These are phyloP conservation scores for Suillus occidentalis DNA, from an alignment of 768 basidiomycete genomes.

Conservation along the genomic window DNA sequence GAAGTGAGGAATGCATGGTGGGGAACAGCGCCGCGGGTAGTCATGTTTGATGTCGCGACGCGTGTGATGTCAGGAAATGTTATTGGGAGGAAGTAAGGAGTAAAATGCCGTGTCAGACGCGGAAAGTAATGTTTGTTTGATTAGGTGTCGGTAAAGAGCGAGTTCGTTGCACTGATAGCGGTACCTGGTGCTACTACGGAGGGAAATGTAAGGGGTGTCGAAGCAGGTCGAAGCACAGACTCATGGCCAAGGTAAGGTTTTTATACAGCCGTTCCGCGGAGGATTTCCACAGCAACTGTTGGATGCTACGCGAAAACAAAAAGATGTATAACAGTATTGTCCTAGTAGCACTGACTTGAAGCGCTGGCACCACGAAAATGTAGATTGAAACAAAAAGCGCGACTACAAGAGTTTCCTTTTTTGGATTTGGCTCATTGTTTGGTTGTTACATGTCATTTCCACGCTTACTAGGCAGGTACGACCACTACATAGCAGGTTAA, in stretches of 20 bases:
- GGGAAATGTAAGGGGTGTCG: neutral
- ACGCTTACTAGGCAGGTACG: neutral
- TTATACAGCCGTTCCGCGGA: neutral
- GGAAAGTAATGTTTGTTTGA: neutral
- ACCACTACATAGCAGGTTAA: neutral
- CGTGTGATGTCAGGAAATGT: neutral
- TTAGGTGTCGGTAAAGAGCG: neutral
- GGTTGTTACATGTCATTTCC: neutral
- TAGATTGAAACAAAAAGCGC: neutral
- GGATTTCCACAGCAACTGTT: neutral
- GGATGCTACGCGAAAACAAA: neutral
- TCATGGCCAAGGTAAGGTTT: neutral
- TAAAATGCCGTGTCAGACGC: slow-evolving; percentile 12
- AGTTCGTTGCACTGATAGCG: neutral
- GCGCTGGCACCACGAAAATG: neutral
- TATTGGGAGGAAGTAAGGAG: neutral
- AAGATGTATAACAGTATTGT: neutral
- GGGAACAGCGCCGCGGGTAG: slow-evolving; percentile 6
- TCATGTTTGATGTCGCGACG: neutral
- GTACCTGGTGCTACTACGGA: neutral
- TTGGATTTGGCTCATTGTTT: slow-evolving; percentile 9
- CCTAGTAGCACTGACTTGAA: neutral
- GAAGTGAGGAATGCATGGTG: slow-evolving; percentile 17
- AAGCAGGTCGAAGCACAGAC: neutral
- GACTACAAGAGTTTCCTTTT: slow-evolving; percentile 24